Base-by-base conservation (phyloP, 2,329 filamentous ascomycete species). In the Escovopsis weberi region DNA sequence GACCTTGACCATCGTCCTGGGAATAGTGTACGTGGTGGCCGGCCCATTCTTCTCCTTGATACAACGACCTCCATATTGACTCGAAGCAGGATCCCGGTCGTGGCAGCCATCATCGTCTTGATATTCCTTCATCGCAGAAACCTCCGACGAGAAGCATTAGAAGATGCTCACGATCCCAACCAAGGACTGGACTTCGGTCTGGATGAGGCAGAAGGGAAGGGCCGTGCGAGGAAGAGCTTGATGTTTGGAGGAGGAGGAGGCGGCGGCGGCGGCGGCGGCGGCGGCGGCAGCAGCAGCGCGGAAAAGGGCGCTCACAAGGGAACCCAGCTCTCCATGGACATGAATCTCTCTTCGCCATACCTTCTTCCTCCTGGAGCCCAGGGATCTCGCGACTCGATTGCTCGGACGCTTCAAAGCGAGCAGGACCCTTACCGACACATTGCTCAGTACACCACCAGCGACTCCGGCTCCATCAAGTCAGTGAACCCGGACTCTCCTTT, bases 131-230 rank as follows among this genome's bases (percentile, higher is more conserved):
- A 95, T 58, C 77, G 85, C 41, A 75, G 85, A 59, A 82, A 86
- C 54, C 64, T 84, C 34, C 77, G 74, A 58, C 86, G 78, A 54
- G 70, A 86, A 48, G 69, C 70, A 43, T 65, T 70, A 45, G 91
- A 98, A 63, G 91, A 98, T 63, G 71, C 74, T 15, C 78, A 82
- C 48, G 88, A 95, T 60, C 85, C 85, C 51, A 85, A 93, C 62
- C 88, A 82, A 56, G 91, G 86, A 1, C 72, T 96, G 56, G 91
- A 98, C 60, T 98, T 95, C 57, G 91, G 91, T 33, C 63, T 95
- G 56, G 85, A 65, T 33, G 64, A 82, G 44, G 60, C 66, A 42
- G 57, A 50, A 68, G 50, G 63, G 12, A 62, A 61, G 51, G 55
- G 54, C 39, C 49, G 56, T 38, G 56, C 54, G 47, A 59, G 59